Percentiles rank a stretch among this genome's conserved stretches.
phyloP scores from a whole-genome alignment of 2,329 filamentous ascomycete species.

The Alternaria sp. region DNA sequence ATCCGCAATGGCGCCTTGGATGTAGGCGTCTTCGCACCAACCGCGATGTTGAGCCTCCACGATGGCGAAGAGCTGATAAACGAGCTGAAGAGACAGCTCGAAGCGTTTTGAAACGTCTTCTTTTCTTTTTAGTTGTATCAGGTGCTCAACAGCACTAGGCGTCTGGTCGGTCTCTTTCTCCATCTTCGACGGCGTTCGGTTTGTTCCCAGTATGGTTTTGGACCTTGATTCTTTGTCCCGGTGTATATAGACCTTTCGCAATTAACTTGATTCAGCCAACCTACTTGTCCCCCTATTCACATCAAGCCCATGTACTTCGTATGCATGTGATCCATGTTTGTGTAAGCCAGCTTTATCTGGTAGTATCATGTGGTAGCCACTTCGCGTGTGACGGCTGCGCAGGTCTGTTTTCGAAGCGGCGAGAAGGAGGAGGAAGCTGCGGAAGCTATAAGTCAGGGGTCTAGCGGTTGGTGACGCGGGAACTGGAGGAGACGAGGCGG shows the following conservation, averaged over 20 bases:
- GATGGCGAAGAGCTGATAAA: conserved; percentile 46
- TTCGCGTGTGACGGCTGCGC: conserved; percentile 34
- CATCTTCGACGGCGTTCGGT: background rate
- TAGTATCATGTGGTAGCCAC: conserved; percentile 30
- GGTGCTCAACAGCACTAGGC: background rate
- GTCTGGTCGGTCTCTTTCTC: background rate
- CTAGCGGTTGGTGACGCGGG: conserved; percentile 12
- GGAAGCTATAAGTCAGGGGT: conserved; percentile 29
- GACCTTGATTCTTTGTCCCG: background rate
- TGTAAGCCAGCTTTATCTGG: conserved; percentile 25
- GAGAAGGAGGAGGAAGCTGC: conserved; percentile 34
- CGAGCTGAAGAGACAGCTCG: conserved; percentile 30
- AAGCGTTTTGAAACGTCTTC: background rate
- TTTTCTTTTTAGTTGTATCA: background rate
- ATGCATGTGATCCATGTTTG: conserved; percentile 34
- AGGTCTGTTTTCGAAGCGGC: conserved; percentile 24
- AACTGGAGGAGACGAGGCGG: background rate
- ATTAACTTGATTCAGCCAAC: background rate
- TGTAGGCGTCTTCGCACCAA: conserved; percentile 60
- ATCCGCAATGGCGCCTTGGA: conserved; percentile 57
- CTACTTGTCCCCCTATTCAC: background rate
- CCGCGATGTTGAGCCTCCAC: conserved; percentile 50
- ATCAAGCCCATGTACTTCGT: conserved; percentile 31
- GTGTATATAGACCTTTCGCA: background rate
- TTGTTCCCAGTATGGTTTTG: background rate